Base-by-base conservation (phyloP, 192 early-diverging fungal species). In the Lunasporangiospora selenospora region DNA sequence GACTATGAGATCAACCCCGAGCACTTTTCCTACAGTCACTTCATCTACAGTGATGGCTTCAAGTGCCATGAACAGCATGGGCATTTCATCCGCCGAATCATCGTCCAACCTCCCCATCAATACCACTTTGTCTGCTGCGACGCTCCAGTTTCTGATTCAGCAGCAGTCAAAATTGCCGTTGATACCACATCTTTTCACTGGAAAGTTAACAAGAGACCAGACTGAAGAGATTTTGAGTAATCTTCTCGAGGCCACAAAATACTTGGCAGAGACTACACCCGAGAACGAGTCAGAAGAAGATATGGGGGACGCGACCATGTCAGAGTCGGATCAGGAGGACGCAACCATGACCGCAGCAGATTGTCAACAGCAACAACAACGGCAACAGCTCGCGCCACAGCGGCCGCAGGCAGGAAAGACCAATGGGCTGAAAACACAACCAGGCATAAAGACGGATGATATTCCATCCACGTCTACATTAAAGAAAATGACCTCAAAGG, bases 401-500 rank as follows among this genome's bases (percentile, higher is more conserved):
- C n/a, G n/a, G n/a, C n/a, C n/a, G 36, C 13, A 53, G 18, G 33
- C 52, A 19, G 45, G 50, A 11, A 58, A 55, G 38, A 62, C 59
- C 9, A 53, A 62, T 39, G 67, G 67, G 29, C 53, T 71, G 18
- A 71, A 71, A 34, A 62, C 67, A 13, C 67, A 71, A 24, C 67
- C 67, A 5, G 67, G 67, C 2, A 71, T 71, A 44, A 71, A 73
- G 39, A 62, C 62, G 21, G 64, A 71, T 23, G 67, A 71, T 30
- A 71, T 71, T 31, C 67, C 67, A 7, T 71, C 67, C 6, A 51
- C 58, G 0, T 50, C 78, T 19, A 85, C 89, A 40, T 49, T 87
- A 56, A 88, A 86, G 49, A 79, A 77, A 29, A 77, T 94, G 75
- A 76, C 85, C 15, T 83, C 88, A 7, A 92, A 89, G 76, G 89